phyloP scores from a whole-genome alignment of 2,329 filamentous ascomycete species.

The Thielaviopsis populi region DNA sequence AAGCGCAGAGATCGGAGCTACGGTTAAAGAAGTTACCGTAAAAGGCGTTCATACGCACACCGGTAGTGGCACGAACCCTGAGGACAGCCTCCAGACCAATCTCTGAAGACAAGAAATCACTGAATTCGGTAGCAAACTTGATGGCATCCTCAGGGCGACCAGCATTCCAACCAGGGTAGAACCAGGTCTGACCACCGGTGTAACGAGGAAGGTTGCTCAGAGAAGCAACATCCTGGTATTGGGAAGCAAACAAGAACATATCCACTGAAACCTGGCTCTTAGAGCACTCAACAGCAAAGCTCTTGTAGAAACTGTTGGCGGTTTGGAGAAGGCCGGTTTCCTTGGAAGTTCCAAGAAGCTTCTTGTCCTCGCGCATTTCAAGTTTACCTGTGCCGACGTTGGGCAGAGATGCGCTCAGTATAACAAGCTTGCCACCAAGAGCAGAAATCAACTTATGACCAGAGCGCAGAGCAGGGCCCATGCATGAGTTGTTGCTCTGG shows the following conservation, averaged over 20 bases:
- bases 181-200: constrained; percentile 94
- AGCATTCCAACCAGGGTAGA: constrained; percentile 96
- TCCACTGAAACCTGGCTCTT: constrained; percentile 98
- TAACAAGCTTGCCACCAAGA: constrained; percentile 86
- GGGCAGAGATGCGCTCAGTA: constrained; percentile 77
- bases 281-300: constrained; percentile 94
- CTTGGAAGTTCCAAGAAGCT: constrained; percentile 82
- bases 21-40: constrained; percentile 99
- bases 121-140: constrained; percentile 94
- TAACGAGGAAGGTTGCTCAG: constrained; percentile 91
- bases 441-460: constrained; percentile 93
- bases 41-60: constrained; percentile 90
- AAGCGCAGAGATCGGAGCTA: constrained; percentile 91
- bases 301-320: constrained; percentile 94
- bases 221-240: constrained; percentile 94
- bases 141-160: constrained; percentile 87
- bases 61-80: constrained; percentile 85
- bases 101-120: constrained; percentile 89
- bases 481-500: constrained; percentile 75
- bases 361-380: constrained; percentile 92
- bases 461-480: constrained; percentile 83
- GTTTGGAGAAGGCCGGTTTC: constrained; percentile 80
- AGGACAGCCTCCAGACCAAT: constrained; percentile 94
- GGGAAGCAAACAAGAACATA: constrained; percentile 92
- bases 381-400: constrained; percentile 82